These are phyloP conservation scores for Pachysandra terminalis DNA, from an alignment of 164 flowering plant species.

Conservation along the genomic window DNA sequence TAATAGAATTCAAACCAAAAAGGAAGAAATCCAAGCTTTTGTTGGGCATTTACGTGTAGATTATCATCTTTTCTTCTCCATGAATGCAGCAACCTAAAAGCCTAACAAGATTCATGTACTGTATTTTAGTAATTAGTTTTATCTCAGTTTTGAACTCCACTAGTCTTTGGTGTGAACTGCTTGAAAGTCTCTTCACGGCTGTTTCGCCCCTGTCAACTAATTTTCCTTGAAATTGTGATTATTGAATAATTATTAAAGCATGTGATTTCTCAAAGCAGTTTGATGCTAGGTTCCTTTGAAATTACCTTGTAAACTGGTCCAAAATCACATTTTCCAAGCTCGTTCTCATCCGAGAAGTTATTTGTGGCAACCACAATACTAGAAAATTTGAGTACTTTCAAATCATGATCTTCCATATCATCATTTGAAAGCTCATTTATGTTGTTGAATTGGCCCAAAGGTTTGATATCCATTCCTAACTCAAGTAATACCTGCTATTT, in stretches of 20 bases:
- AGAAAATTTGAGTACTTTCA: slow-evolving; percentile 8
- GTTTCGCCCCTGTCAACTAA: slow-evolving; percentile 14
- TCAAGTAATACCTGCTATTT: too few relatives aligned
- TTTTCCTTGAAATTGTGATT: slow-evolving; percentile 3
- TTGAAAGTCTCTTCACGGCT: slow-evolving; percentile 18
- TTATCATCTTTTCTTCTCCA: slow-evolving; percentile 18
- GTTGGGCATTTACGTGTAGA: slow-evolving; percentile 20
- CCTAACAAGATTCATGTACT: slow-evolving; percentile 21
- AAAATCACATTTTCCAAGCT: slow-evolving; percentile 22
- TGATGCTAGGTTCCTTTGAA: neutral
- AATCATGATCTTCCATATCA: slow-evolving; percentile 2
- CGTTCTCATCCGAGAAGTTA: slow-evolving; percentile 11
- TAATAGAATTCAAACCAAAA: slow-evolving; percentile 10
- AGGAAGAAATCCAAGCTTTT: slow-evolving; percentile 24
- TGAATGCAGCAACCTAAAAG: slow-evolving; percentile 19
- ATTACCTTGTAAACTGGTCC: slow-evolving; percentile 22
- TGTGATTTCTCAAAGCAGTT: neutral
- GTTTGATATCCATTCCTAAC: too few relatives aligned
- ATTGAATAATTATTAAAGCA: neutral
- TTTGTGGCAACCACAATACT: slow-evolving; percentile 9
- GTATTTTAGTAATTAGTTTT: slow-evolving; percentile 16
- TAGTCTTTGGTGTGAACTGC: slow-evolving; percentile 18
- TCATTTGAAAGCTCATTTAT: neutral
- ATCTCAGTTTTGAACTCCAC: slow-evolving; percentile 22
- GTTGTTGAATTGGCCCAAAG: neutral